A percentile compares a stretch with the other conserved stretches of the same genome.
Evolutionary conservation across 352 stramenopile species (phyloP).

Genomic region (Globisporangium iwayamae): DNA sequence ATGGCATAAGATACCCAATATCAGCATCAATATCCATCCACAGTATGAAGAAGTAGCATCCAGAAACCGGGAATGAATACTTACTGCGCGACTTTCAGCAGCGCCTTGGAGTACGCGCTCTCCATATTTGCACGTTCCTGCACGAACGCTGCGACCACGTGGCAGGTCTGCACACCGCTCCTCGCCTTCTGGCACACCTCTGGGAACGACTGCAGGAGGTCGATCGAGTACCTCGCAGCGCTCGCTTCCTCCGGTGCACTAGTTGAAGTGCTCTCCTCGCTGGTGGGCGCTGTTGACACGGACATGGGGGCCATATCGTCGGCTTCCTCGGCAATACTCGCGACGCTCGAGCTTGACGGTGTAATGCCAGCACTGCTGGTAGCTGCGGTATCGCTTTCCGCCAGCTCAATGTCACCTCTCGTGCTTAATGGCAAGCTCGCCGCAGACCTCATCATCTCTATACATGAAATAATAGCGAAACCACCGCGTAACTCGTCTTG

Average conservation of each 20-base stretch:
- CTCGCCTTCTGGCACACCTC: conserved; percentile 76
- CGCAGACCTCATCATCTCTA: background rate
- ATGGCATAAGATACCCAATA: background rate
- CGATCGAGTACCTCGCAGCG: conserved; percentile 45
- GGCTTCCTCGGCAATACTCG: background rate
- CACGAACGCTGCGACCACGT: conserved; percentile 60
- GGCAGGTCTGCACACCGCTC: conserved; percentile 70
- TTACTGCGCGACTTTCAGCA: conserved; percentile 63
- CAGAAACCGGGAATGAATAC: conserved; percentile 3
- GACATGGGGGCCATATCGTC: background rate
- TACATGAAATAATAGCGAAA: background rate
- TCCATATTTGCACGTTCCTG: conserved; percentile 58
- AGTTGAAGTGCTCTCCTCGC: background rate
- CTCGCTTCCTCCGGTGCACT: background rate
- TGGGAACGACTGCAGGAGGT: conserved; percentile 64
- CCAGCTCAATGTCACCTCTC: background rate
- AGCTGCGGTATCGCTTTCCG: background rate
- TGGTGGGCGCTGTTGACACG: background rate
- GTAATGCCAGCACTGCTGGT: background rate
- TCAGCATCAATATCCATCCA: background rate
- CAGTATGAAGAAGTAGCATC: background rate
- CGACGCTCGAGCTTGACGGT: background rate
- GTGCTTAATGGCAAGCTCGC: background rate
- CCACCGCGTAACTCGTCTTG: background rate
- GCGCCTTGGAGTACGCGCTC: conserved; percentile 50